These are phyloP conservation scores for Solanum chiquidenum DNA, from an alignment of 257 asterid genomes.

Conservation along the genomic window DNA sequence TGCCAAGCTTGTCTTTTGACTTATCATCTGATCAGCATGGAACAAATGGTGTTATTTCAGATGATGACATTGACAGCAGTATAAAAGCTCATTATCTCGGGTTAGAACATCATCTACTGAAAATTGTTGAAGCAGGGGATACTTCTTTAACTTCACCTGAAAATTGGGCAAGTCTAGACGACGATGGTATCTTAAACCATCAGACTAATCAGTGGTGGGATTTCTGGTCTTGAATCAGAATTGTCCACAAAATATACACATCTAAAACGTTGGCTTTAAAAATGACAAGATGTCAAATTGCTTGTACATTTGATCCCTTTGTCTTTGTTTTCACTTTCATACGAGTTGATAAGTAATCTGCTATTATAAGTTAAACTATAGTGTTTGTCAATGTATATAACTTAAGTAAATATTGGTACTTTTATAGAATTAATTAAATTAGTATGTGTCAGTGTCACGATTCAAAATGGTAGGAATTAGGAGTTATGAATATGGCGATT, in stretches of 20 bases:
- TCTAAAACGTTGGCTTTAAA: not conserved
- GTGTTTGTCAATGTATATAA: not conserved
- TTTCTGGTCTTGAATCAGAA: conserved; percentile 22
- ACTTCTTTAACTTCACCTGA: conserved; percentile 22
- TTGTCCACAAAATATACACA: not conserved
- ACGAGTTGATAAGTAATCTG: not conserved
- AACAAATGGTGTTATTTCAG: conserved; percentile 8
- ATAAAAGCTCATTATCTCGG: conserved; percentile 10
- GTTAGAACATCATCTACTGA: conserved; percentile 9
- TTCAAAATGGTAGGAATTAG: not conserved
- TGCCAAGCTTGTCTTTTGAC: not conserved
- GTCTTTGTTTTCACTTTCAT: not conserved
- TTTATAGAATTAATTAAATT: not conserved
- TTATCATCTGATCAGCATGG: not conserved
- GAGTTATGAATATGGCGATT: too few relatives aligned
- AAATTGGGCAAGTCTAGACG: conserved; percentile 30
- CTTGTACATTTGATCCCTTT: not conserved
- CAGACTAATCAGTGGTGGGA: conserved; percentile 39
- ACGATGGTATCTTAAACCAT: conserved; percentile 23
- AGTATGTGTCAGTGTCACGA: not conserved
- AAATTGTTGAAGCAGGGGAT: conserved; percentile 15
- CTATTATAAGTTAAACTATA: not conserved
- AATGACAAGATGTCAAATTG: not conserved
- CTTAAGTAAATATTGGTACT: not conserved
- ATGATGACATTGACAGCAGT: conserved; percentile 16